Conservation (phyloP, 163 green algal genomes). For the Prototheca cutis region DNA sequence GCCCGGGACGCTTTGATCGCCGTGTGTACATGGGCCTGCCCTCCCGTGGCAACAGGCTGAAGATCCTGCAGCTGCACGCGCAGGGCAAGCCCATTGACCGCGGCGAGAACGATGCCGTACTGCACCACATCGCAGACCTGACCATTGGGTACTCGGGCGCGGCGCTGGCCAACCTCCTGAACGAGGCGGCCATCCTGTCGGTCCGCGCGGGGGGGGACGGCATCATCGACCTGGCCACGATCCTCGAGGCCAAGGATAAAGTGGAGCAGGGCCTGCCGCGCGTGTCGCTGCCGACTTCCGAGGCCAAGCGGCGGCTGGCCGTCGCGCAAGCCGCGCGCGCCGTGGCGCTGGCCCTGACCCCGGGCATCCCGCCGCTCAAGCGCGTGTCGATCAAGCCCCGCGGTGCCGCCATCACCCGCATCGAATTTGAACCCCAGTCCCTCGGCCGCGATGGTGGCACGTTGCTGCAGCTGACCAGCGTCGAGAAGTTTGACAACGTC, state of each 20-base stretch:
- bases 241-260: conserved; percentile 49
- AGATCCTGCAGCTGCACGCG: conserved; percentile 58
- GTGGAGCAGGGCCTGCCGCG: conserved; percentile 38
- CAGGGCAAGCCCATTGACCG: conserved; percentile 41
- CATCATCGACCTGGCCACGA: conserved; percentile 31
- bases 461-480: conserved; percentile 27
- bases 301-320: conserved; percentile 37
- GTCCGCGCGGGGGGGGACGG: conserved; percentile 24
- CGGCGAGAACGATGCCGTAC: conserved; percentile 29
- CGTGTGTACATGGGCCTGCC: conserved; percentile 50
- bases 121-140: conserved; percentile 38
- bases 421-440: conserved; percentile 38
- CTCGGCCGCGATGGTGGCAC: conserved; percentile 26
- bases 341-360: conserved; percentile 42
- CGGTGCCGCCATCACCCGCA: conserved; percentile 28
- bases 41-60: conserved; percentile 33
- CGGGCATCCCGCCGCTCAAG: conserved; percentile 42
- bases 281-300: conserved; percentile 22
- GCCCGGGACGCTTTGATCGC: conserved; percentile 45
- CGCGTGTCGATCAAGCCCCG: conserved; percentile 38
- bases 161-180: conserved; percentile 79
- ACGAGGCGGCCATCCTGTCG: conserved; percentile 77
- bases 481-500: conserved; percentile 21
- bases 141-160: conserved; percentile 60
- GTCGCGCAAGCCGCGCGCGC: conserved; percentile 33